These are phyloP conservation scores for Rhodosporidiobolus sp. DNA, from an alignment of 768 basidiomycete genomes.

Conservation along the genomic window DNA sequence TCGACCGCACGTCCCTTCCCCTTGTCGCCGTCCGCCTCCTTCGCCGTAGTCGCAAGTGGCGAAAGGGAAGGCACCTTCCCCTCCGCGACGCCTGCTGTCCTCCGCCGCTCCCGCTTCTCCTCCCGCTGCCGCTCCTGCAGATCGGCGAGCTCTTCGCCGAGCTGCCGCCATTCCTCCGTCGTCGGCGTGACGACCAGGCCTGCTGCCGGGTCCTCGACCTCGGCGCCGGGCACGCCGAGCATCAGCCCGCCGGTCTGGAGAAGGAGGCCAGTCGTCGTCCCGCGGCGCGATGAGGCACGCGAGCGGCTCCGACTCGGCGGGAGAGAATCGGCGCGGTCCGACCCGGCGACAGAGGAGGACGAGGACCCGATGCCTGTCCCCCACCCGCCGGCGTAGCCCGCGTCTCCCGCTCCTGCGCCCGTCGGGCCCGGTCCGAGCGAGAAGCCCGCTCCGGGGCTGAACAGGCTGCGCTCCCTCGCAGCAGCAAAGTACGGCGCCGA, in stretches of 20 bases:
- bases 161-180: slow-evolving; percentile 42
- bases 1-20: not conserved
- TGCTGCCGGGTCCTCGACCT: not conserved
- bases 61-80: not conserved
- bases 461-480: slow-evolving; percentile 12
- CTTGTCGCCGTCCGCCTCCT: not conserved
- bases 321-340: not conserved
- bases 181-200: slow-evolving; percentile 43
- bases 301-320: slow-evolving; percentile 12
- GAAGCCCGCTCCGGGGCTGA: slow-evolving; percentile 18
- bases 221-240: not conserved
- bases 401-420: not conserved
- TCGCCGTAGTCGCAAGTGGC: not conserved
- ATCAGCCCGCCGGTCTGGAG: not conserved
- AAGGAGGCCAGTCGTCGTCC: slow-evolving; percentile 19
- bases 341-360: not conserved
- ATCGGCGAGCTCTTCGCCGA: slow-evolving; percentile 33
- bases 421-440: not conserved
- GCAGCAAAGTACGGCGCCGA: slow-evolving; percentile 37
- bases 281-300: slow-evolving; percentile 5
- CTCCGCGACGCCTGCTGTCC: not conserved
- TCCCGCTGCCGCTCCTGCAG: slow-evolving; percentile 4
- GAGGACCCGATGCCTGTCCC: not conserved
- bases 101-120: slow-evolving; percentile 5
- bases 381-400: not conserved